Evolutionary conservation across 495 filamentous ascomycete species (phyloP).

Genomic region (Cladorrhinum samala): DNA sequence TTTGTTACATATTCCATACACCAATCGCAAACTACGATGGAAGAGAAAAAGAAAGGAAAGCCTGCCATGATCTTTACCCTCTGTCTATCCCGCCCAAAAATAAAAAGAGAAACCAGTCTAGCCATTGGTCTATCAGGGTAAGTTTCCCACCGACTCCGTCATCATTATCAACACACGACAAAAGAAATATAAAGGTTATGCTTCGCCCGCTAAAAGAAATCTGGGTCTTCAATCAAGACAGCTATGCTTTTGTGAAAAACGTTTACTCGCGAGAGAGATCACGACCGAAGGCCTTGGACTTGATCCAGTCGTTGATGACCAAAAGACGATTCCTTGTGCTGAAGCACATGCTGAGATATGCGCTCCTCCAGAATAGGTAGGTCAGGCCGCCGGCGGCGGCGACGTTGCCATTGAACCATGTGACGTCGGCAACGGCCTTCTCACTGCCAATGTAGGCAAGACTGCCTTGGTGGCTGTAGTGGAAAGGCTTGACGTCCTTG

Average conservation of each 20-base stretch:
- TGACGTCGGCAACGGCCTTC: constrained; percentile 94
- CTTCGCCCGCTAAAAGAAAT: neutral
- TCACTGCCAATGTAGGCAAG: constrained; percentile 98
- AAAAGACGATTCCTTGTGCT: constrained; percentile 91
- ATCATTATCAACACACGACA: constrained; percentile 4
- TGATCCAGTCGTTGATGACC: constrained; percentile 90
- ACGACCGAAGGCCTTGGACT: constrained; percentile 90
- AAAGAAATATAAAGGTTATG: constrained; percentile 2
- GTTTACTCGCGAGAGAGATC: constrained; percentile 88
- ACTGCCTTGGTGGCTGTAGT: constrained; percentile 95
- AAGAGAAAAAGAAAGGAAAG: neutral
- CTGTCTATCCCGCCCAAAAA: constrained; percentile 13
- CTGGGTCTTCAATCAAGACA: neutral
- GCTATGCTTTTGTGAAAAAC: neutral
- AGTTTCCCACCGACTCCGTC: constrained; percentile 14
- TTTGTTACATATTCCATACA: neutral
- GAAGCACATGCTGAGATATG: constrained; percentile 99
- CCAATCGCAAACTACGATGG: neutral
- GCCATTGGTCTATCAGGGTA: constrained; percentile 14
- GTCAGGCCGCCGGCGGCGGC: constrained; percentile 76
- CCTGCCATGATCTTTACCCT: constrained; percentile 5
- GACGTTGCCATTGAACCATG: constrained; percentile 95
- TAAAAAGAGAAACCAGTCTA: constrained; percentile 11
- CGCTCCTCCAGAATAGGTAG: constrained; percentile 92
- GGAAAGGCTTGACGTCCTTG: constrained; percentile 92